Conservation (phyloP, 208 protist species). For the Trichomonas vaginalis region DNA sequence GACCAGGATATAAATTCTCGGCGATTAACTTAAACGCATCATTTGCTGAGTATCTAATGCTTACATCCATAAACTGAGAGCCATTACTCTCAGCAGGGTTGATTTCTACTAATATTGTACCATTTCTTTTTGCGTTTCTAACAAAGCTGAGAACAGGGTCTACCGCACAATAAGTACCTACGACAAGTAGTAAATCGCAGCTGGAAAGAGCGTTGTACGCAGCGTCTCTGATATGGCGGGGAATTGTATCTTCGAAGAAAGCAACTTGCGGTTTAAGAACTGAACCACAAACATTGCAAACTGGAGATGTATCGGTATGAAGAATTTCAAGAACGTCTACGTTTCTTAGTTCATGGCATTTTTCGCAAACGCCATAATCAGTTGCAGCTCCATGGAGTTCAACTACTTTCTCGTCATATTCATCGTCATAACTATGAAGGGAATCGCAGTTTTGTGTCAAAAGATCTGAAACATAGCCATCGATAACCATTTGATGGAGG, state of each 20-base stretch:
- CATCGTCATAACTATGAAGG: background rate
- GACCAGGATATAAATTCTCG: background rate
- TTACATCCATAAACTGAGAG: background rate
- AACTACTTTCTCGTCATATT: background rate
- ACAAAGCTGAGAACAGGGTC: background rate
- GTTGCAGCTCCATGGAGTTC: background rate
- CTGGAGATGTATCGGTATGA: background rate
- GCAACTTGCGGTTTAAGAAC: background rate
- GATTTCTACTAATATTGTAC: background rate
- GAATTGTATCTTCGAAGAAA: background rate
- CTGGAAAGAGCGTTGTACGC: background rate
- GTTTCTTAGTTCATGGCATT: background rate
- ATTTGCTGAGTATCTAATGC: background rate
- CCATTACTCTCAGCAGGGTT: background rate
- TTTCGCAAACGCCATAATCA: background rate
- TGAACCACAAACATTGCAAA: background rate
- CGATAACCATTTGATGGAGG: background rate
- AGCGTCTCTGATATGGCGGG: background rate
- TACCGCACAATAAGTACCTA: background rate
- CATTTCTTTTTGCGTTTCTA: background rate
- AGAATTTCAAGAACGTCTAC: background rate
- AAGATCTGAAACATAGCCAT: background rate
- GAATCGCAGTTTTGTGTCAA: slow-evolving; percentile 1
- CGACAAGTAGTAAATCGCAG: background rate
- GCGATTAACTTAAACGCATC: background rate